Percentiles rank a stretch among this genome's conserved stretches.
These are phyloP conservation scores for Ophiostoma sp. DNA, from an alignment of 2,329 filamentous ascomycete genomes.

Conservation along the genomic window DNA sequence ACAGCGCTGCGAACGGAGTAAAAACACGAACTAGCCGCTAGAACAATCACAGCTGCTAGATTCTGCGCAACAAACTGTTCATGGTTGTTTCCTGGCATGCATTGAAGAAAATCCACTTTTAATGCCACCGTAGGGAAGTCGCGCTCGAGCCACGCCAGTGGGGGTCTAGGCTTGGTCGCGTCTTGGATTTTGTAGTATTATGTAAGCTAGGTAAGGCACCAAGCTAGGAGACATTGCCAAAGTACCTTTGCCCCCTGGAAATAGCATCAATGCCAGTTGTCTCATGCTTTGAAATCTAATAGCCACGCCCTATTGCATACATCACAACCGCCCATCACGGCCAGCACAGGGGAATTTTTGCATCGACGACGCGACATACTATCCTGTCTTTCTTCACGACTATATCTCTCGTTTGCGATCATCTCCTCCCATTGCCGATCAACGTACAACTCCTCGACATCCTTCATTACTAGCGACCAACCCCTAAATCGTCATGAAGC, in stretches of 20 bases:
- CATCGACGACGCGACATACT: not conserved
- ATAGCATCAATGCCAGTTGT: slow-evolving; percentile 4
- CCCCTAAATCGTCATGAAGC: slow-evolving; percentile 48
- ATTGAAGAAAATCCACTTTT: slow-evolving; percentile 7
- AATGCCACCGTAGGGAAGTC: not conserved
- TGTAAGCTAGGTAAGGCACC: slow-evolving; percentile 9
- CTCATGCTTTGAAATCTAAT: slow-evolving; percentile 19
- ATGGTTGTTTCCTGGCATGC: not conserved
- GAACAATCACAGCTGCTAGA: not conserved
- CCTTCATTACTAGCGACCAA: not conserved
- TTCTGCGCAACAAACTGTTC: not conserved
- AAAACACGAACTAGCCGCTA: not conserved
- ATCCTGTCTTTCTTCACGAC: not conserved
- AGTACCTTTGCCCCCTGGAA: slow-evolving; percentile 8
- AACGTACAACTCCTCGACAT: not conserved
- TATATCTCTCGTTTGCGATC: not conserved
- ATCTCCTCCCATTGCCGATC: not conserved
- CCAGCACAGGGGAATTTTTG: not conserved
- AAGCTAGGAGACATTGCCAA: not conserved
- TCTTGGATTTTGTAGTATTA: not conserved
- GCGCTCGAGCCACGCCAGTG: slow-evolving; percentile 8
- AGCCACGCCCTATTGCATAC: not conserved
- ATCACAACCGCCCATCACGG: not conserved
- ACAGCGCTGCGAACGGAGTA: not conserved
- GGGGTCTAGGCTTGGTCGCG: not conserved